These are phyloP conservation scores for Wickerhamiella occidentalis DNA, from an alignment of 805 yeast genomes.

Conservation along the genomic window DNA sequence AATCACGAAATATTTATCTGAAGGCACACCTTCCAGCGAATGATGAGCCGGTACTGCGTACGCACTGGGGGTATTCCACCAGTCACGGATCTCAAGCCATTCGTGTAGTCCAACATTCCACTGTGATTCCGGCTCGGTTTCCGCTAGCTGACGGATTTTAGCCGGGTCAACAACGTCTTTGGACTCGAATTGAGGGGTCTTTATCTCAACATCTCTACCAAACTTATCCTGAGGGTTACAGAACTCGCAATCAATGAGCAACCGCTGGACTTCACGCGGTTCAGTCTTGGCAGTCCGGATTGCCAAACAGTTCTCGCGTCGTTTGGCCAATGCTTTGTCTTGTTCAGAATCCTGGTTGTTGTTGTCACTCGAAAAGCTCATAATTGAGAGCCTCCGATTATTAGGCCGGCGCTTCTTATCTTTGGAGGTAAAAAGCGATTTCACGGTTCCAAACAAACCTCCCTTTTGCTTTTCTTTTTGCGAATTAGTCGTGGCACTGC, in stretches of 20 bases:
- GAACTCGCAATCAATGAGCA: constrained; percentile 25
- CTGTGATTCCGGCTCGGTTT: constrained; percentile 26
- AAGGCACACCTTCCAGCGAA: constrained; percentile 23
- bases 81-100: constrained; percentile 57
- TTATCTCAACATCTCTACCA: constrained; percentile 17
- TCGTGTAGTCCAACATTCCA: constrained; percentile 44
- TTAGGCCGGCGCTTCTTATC: background rate
- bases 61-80: constrained; percentile 41
- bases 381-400: constrained; percentile 12
- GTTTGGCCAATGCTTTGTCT: constrained; percentile 18
- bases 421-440: constrained; percentile 7
- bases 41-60: constrained; percentile 18
- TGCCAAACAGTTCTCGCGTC: constrained; percentile 21
- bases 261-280: constrained; percentile 22
- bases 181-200: constrained; percentile 18
- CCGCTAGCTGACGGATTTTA: background rate
- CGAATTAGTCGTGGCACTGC: constrained; percentile 5
- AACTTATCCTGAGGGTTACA: constrained; percentile 23
- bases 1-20: constrained; percentile 32
- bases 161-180: constrained; percentile 11
- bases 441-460: constrained; percentile 12
- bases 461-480: constrained; percentile 1
- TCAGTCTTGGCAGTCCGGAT: constrained; percentile 23
- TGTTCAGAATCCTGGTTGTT: constrained; percentile 5
- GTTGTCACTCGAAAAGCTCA: constrained; percentile 3